Evolutionary conservation across 345 rosid genomes (phyloP).

Genomic region (Draba incana): DNA sequence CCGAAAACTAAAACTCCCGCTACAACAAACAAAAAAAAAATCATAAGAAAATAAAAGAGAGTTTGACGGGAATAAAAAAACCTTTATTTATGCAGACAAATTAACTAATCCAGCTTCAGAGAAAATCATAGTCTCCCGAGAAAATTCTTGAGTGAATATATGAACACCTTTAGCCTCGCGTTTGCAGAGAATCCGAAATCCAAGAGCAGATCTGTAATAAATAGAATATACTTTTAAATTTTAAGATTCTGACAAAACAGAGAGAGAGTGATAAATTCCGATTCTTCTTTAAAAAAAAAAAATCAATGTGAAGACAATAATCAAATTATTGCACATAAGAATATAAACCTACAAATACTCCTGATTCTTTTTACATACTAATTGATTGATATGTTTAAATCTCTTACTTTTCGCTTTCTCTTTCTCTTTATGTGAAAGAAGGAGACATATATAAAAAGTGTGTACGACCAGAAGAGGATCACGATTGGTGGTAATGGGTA

Average conservation of each 20-base stretch:
- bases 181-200: slow-evolving; percentile 34
- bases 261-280: slow-evolving; percentile 18
- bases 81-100: slow-evolving; percentile 2
- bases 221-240: slow-evolving; percentile 29
- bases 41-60: neutral
- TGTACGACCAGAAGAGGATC: slow-evolving; percentile 28
- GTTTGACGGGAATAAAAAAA: neutral
- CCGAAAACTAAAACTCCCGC: too few species aligned
- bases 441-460: slow-evolving; percentile 13
- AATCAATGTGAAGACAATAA: slow-evolving; percentile 27
- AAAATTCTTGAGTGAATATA: slow-evolving; percentile 7
- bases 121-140: neutral
- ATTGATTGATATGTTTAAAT: slow-evolving; percentile 15
- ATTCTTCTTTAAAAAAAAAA: neutral
- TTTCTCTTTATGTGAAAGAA: slow-evolving; percentile 15
- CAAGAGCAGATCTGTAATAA: slow-evolving; percentile 39
- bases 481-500: slow-evolving; percentile 33
- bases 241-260: slow-evolving; percentile 30
- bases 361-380: neutral
- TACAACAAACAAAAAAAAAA: neutral
- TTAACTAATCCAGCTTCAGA: slow-evolving; percentile 1
- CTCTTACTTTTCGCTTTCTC: slow-evolving; percentile 19
- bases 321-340: slow-evolving; percentile 18
- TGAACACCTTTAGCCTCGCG: slow-evolving; percentile 16
- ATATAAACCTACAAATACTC: slow-evolving; percentile 5